Evolutionary conservation across 208 protist species (phyloP), one percentile per base, ranked within the genome.

Genomic region (Trypanosoma theileri): DNA sequence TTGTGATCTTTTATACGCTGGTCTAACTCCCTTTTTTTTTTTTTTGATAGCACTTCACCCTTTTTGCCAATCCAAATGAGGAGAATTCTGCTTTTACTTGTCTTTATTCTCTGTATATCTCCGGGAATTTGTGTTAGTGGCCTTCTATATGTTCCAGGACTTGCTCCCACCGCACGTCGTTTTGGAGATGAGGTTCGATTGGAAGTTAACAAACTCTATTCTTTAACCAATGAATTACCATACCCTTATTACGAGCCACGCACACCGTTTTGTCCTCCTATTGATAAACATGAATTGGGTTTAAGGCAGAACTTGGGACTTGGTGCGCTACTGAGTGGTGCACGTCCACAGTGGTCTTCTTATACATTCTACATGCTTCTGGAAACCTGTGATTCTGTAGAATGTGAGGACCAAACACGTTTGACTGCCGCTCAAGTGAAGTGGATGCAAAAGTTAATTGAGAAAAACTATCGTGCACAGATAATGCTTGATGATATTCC

Each of bases 241-340:
- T 64, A 71, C 55, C 42, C 52, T 16, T 64, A 55, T 24, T 71
- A 64, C 26, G 66, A 45, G 0, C 0, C 17, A 12, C 54, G 19
- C 3, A 51, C 59, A 35, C 59, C 66, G 3, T 71, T 71, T 53
- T 71, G 54, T 42, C 66, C 19, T 17, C 59, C 40, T n/a, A 21
- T 35, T 53, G 31, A 60, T 17, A 60, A 41, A 21, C 13, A 1
- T 46, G 35, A 11, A 4, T n/a, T 14, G 54, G 24, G 3, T 2
- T 50, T 62, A 16, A 48, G 40, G 6, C 28, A 24, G 45, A 64
- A 42, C 9, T 41, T 53, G 19, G 59, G 42, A 8, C 41, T 53
- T 6, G 94, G 94, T 26, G 90, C 97, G 59, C 71, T 96, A n/a
- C 71, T 98, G 11, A 60, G 75, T 16, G 96, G 96, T 26, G 96